Base-by-base conservation (phyloP, 192 early-diverging fungal genomes). In the Diversispora eburnea region DNA sequence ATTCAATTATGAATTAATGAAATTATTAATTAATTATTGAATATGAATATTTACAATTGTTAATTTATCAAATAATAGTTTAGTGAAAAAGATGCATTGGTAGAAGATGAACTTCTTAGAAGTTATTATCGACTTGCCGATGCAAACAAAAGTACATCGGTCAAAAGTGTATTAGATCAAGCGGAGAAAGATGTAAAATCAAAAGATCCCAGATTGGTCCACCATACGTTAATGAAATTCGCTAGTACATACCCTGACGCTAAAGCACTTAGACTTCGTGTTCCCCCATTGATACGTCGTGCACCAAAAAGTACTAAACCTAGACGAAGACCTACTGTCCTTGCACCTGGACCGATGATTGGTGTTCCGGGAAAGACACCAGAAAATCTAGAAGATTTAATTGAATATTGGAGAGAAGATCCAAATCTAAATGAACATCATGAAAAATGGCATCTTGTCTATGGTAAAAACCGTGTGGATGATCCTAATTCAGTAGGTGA, bases 391-490 rank as follows among this genome's bases (percentile, higher is more conserved):
- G 19, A 58, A 58, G 3, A 58, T 20, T 9, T 22, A 5, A 17
- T 22, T 22, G 57, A 58, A 20, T 58, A 22, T 25, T 58, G 57
- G 57, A 17, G 22, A 20, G 57, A 58, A 58, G 57, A 58, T 58
- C 57, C 57, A 25, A 58, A 58, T 58, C 22, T 58, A 3, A 58
- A 58, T 20, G 57, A 58, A 58, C 57, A 58, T 58, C 57, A 58
- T 58, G 57, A 58, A 22, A 17, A 58, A 20, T 58, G 57, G 57
- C 57, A 58, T 25, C n/a, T 58, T 20, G 19, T 58, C 13, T 58
- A 58, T 19, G 8, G n/a, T 58, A 9, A 25, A 20, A 4, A 25
- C 8, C 19, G 17, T 19, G 5, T 25, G 4, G n/a, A 17, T 58
- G 57, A 58, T 22, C 57, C 57, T 25, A 19, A 0, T 58, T 1